These are phyloP conservation scores for Meyerozyma athensensis DNA, from an alignment of 1,139 yeast genomes.

Conservation along the genomic window DNA sequence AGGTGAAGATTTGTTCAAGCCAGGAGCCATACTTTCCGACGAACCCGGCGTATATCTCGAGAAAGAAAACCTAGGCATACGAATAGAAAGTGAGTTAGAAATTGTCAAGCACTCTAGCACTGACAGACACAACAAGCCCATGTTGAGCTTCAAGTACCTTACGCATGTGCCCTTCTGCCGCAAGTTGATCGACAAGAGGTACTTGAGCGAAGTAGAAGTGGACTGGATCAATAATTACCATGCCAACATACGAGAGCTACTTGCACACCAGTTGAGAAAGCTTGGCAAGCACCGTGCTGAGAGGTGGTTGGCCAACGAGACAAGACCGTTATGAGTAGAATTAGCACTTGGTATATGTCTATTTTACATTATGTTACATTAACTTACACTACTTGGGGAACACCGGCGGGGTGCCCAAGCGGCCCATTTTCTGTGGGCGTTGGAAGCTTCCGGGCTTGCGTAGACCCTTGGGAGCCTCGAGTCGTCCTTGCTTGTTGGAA, in stretches of 20 bases:
- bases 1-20: constrained; percentile 27
- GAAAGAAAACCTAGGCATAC: constrained; percentile 43
- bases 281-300: constrained; percentile 37
- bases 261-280: constrained; percentile 29
- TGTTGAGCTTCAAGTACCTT: constrained; percentile 44
- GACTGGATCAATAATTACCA: constrained; percentile 52
- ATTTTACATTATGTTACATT: constrained; percentile 2
- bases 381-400: constrained; percentile 7
- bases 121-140: constrained; percentile 30
- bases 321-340: constrained; percentile 22
- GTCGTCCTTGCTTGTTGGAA: constrained; percentile 4
- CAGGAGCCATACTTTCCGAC: constrained; percentile 48
- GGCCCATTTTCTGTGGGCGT: constrained; percentile 9
- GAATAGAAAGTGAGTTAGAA: constrained; percentile 51
- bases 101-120: constrained; percentile 35
- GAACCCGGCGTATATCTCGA: constrained; percentile 57
- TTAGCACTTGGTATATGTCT: background rate
- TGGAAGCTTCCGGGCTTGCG: constrained; percentile 12
- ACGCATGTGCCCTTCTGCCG: constrained; percentile 53
- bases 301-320: constrained; percentile 37
- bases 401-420: constrained; percentile 11
- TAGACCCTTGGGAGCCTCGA: constrained; percentile 6
- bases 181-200: constrained; percentile 37
- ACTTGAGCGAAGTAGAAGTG: constrained; percentile 36
- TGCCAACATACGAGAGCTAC: constrained; percentile 30